Base-by-base conservation (phyloP, 1,284 basidiomycete species). In the Puccinia polysora region DNA sequence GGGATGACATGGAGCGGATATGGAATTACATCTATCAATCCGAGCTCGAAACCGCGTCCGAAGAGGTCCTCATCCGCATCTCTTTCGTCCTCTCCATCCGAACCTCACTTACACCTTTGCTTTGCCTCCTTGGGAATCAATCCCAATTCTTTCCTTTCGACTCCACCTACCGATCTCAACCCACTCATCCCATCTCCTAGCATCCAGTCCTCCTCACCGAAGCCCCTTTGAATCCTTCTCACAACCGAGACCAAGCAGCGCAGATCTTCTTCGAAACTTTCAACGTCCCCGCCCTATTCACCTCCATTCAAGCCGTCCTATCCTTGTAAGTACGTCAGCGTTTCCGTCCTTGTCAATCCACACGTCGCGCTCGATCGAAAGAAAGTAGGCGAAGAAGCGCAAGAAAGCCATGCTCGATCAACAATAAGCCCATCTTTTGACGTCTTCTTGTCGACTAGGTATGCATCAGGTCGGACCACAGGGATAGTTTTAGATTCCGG, bases 251-350 rank as follows among this genome's bases (percentile, higher is more conserved):
- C 80, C 85, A 91, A 59, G 92, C 94, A 20, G 94, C 94, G 7
- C 93, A 97, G 81, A 95, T 97, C 82, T 96, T 97, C 82, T 97
- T 97, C 81, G 94, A 97, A 79, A 97, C 94, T 2, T 97, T 97
- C 86, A 99, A 99, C 80, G 96, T 98, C 20, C 96, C 96, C 23
- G 96, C 96, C 7, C 83, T 99, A 74, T 98, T 93, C 82, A 95
- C 90, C 18, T 94, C 91, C 59, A 91, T 99, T 3, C 96, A 99
- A 82, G 96, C 96, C 30, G 95, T 99, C 23, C 83, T 99, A 69
- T 92, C 92, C 76, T 82, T 99, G 91, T 96, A 79, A 80, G 88
- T 81, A 4, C 0, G 49, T 72, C 38, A n/a, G 36, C 43, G 30
- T 47, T 28, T 53, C 15, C 15, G 6, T 55, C 18, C 28, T 55